Base-by-base conservation (phyloP, 2,329 filamentous ascomycete genomes). In the Scortechinia acanthostroma region DNA sequence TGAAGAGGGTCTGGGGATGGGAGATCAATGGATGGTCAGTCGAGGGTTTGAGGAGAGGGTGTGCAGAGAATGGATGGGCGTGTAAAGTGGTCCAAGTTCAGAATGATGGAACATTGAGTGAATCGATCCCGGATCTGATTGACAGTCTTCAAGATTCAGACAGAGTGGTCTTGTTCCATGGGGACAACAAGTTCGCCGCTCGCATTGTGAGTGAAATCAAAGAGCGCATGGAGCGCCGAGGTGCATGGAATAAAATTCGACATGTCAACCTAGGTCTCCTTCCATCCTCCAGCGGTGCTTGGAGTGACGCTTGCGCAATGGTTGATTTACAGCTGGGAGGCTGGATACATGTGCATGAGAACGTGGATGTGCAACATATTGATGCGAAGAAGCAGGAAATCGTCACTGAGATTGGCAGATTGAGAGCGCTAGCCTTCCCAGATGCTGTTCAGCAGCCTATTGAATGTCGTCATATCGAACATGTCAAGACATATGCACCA, bases 1-100 rank as follows among this genome's bases (percentile, higher is more conserved):
- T 77, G 15, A 56, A 53, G 13, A 65, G 66, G 42, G 72, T 83
- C 4, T 66, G 77, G 45, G 74, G 76, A 30, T 85, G 75, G 72
- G 80, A 85, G 55, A 59, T 84, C 21, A 84, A 81, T 55, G 74
- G 71, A 1, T 69, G 80, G 68, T 75, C 69, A 21, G 62, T 83
- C 42, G 77, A 83, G 58, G 77, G 74, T 1, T 56, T 84, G 51
- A 65, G 67, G 33, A 71, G 73, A 58, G 80, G 79, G 47, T 74
- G 80, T 46, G 58, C 73, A 35, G 71, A 48, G 48, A 74, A 73
- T 54, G 62, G 62, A 43, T 72, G 69, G 68, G 53, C 49, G 0
- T 63, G 61, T 21, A 55, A 55, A 42, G 57, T 69, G 17, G 50
- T 70, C 13, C 21, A 25, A 2, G 19, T 22, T 1, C 37, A 37